Percentiles rank a stretch among this genome's conserved stretches.
Evolutionary conservation across 176 grass and related monocot species (phyloP).

Genomic region (Phoenix dactylifera): DNA sequence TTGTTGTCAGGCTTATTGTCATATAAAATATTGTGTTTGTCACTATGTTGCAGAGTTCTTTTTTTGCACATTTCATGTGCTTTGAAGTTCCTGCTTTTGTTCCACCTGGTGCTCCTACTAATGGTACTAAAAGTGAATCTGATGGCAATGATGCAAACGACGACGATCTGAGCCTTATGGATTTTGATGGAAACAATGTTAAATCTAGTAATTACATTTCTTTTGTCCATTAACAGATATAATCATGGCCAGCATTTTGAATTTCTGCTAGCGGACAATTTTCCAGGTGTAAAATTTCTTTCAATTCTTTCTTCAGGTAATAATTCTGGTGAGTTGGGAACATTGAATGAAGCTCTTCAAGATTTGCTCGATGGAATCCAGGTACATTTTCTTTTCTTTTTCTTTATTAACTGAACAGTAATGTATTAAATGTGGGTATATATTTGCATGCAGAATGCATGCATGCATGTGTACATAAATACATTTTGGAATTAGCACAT

Average conservation of each 20-base stretch:
- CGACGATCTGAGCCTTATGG: constrained; percentile 75
- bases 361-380: constrained; percentile 98
- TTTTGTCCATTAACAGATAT: no score
- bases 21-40: neutral
- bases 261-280: no score
- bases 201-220: constrained; percentile 41
- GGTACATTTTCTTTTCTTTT: constrained; percentile 32
- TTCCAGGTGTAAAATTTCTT: no score
- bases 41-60: constrained; percentile 71
- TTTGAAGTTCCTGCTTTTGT: constrained; percentile 86
- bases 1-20: no score
- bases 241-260: no score
- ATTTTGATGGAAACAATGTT: constrained; percentile 79
- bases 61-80: constrained; percentile 99
- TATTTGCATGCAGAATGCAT: no score
- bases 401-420: no score
- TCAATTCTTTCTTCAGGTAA: constrained; percentile 38
- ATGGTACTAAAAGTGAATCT: constrained; percentile 38
- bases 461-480: no score
- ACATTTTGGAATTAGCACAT: no score
- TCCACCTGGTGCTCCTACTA: constrained; percentile 44
- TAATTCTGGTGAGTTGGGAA: constrained; percentile 55
- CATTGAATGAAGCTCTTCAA: constrained; percentile 85
- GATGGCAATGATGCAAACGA: constrained; percentile 46
- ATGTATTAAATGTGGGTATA: no score